These are phyloP conservation scores for Nothomitra cinnamomea DNA, from an alignment of 2,329 filamentous ascomycete genomes.

Conservation along the genomic window DNA sequence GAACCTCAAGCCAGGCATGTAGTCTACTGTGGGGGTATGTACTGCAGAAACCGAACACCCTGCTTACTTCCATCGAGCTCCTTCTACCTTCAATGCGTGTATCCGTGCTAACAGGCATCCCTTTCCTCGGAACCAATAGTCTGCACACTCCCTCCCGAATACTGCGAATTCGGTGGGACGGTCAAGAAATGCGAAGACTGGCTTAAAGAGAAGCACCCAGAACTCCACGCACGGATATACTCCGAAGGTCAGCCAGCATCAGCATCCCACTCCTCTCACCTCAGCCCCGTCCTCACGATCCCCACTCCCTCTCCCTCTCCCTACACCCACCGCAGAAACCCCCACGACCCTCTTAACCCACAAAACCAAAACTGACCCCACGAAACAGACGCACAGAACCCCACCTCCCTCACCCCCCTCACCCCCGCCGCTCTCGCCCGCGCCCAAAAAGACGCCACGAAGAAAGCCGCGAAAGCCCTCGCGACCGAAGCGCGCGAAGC, in stretches of 20 bases:
- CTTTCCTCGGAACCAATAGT: conserved; percentile 25
- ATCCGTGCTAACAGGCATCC: neutral
- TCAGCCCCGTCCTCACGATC: neutral
- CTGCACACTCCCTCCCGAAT: conserved; percentile 51
- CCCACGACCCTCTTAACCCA: neutral
- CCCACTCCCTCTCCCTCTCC: neutral
- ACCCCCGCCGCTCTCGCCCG: conserved; percentile 86
- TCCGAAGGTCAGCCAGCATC: conserved; percentile 48
- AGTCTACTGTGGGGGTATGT: conserved; percentile 43
- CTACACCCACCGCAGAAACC: conserved; percentile 14
- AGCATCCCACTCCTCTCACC: neutral
- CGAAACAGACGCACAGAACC: conserved; percentile 32
- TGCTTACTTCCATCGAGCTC: neutral
- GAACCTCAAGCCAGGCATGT: conserved; percentile 36
- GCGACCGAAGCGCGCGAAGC: conserved; percentile 69
- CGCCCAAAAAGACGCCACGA: conserved; percentile 87
- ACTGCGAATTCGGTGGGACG: conserved; percentile 96
- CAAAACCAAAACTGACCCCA: neutral
- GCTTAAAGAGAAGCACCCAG: conserved; percentile 59
- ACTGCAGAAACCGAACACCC: neutral
- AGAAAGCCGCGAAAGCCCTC: conserved; percentile 90
- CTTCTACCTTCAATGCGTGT: conserved; percentile 12
- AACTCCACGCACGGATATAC: conserved; percentile 66
- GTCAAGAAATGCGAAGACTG: conserved; percentile 95
- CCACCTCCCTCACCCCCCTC: conserved; percentile 37